Evolutionary conservation across 2,329 filamentous ascomycete genomes (phyloP), one percentile per base, ranked within the genome.

Genomic region (Pseudogymnoascus sp.): DNA sequence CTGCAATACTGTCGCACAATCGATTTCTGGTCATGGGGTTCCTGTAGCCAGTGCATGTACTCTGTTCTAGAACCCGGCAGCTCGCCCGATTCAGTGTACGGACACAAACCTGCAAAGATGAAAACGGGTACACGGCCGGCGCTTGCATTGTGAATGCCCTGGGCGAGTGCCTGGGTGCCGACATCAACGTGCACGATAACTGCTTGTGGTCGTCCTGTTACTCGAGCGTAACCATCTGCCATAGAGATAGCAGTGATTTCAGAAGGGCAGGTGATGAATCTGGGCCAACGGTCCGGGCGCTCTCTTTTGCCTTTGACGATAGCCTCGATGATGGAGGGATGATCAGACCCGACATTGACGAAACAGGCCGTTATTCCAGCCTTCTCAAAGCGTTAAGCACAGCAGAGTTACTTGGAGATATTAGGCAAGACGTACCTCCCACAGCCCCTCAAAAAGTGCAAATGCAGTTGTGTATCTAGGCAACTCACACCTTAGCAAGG

Each of bases 171-270:
- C 72, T 92, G 89, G 0, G 89, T 93, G 25, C 89, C 89, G 16
- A 92, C 89, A 67, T 93, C 89, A 62, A 92, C 89, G 68, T 92
- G 89, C 2, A 92, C 82, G 64, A 92, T 87, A 11, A 92, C 89
- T 63, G 83, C 87, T 73, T 92, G 89, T 0, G 88, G 87, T 66
- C 88, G 83, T 60, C 83, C 83, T 5, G 86, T 90, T 37, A 89
- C 73, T 30, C 88, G 81, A 37, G 89, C 88, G 69, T 89, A 91
- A 59, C 89, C 89, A 71, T 93, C 89, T 12, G 89, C 89, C 86
- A 91, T 90, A 62, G 88, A 92, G 68, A 93, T 81, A 25, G 89
- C 89, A 6, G 92, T 89, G 88, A 92, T 92, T 80, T 92, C 89
- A 65, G 90, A 90, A 0, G 89, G 89, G 69, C 88, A 91, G 22